These are phyloP conservation scores for Tillandsia leiboldiana DNA, from an alignment of 176 grass and related monocot species.

Conservation along the genomic window DNA sequence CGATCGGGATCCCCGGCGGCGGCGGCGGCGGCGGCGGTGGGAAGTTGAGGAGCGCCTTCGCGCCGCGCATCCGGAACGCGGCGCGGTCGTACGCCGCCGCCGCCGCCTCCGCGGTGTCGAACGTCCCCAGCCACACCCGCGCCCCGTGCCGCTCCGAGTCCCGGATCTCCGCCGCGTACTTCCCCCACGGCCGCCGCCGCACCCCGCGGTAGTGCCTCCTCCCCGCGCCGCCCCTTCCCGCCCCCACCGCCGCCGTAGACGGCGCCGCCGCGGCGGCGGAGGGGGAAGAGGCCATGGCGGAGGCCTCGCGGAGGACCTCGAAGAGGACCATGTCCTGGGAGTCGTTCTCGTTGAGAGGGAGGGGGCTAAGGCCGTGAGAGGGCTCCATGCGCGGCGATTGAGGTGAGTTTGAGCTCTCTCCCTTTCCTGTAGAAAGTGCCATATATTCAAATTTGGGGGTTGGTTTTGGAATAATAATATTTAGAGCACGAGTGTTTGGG, in stretches of 20 bases:
- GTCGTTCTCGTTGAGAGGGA: slow-evolving; percentile 91
- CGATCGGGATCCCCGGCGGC: background rate
- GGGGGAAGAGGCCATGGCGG: slow-evolving; percentile 10
- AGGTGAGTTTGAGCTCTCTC: too few species aligned
- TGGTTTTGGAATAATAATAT: too few species aligned
- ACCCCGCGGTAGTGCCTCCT: slow-evolving; percentile 63
- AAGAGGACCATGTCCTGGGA: slow-evolving; percentile 93
- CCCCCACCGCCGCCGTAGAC: background rate
- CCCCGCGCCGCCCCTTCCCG: slow-evolving; percentile 1
- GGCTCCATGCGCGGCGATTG: background rate
- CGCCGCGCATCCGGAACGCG: slow-evolving; percentile 66
- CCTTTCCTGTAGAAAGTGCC: too few species aligned
- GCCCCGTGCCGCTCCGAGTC: slow-evolving; percentile 64
- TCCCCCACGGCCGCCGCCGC: slow-evolving; percentile 85
- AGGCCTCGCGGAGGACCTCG: slow-evolving; percentile 74
- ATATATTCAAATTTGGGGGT: too few species aligned
- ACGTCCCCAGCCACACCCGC: slow-evolving; percentile 91
- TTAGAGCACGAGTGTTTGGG: too few species aligned
- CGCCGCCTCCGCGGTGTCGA: slow-evolving; percentile 71
- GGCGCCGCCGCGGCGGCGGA: background rate
- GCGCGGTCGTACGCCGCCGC: slow-evolving; percentile 72
- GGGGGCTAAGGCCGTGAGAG: slow-evolving; percentile 17
- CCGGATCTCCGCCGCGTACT: slow-evolving; percentile 87
- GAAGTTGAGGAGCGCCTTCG: slow-evolving; percentile 86
- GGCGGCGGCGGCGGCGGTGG: slow-evolving; percentile 7